A percentile compares a stretch with the other conserved stretches of the same genome.
These are phyloP conservation scores for Clarireedia hainanense DNA, from an alignment of 2,329 filamentous ascomycete species.

Conservation along the genomic window DNA sequence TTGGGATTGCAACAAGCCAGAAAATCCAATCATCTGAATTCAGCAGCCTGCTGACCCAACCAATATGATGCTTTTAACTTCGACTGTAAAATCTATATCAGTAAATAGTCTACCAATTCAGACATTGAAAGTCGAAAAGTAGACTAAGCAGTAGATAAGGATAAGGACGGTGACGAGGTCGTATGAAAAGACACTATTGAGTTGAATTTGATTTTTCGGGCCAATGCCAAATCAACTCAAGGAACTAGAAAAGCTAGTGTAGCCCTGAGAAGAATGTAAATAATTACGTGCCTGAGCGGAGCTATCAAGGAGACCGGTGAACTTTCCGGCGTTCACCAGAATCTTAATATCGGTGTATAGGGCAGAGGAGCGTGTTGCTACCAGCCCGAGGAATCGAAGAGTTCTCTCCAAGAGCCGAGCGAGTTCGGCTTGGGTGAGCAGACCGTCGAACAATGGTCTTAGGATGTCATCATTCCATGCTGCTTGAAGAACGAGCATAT, in stretches of 20 bases:
- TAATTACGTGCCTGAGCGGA: conserved; percentile 7
- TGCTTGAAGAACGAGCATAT: conserved; percentile 82
- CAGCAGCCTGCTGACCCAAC: not conserved
- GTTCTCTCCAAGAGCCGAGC: conserved; percentile 61
- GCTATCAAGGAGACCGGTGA: conserved; percentile 14
- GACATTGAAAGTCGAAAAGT: not conserved
- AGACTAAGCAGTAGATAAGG: not conserved
- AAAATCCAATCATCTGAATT: too few species aligned
- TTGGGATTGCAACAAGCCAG: too few species aligned
- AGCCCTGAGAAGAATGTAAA: conserved; percentile 1
- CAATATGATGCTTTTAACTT: not conserved
- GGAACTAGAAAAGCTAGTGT: conserved; percentile 2
- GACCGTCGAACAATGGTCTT: conserved; percentile 44
- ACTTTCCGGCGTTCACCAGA: conserved; percentile 38
- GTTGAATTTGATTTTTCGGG: not conserved
- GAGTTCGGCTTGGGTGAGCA: conserved; percentile 50
- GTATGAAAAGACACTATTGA: not conserved
- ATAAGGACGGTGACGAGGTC: not conserved
- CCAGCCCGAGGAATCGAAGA: conserved; percentile 64
- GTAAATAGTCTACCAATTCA: not conserved
- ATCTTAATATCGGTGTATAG: conserved; percentile 69
- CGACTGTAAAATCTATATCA: not conserved
- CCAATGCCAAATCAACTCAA: not conserved
- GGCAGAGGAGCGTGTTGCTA: conserved; percentile 66
- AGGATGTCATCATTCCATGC: conserved; percentile 63